phyloP scores from a whole-genome alignment of 169 alveolate species.

The Babesia gibsoni region DNA sequence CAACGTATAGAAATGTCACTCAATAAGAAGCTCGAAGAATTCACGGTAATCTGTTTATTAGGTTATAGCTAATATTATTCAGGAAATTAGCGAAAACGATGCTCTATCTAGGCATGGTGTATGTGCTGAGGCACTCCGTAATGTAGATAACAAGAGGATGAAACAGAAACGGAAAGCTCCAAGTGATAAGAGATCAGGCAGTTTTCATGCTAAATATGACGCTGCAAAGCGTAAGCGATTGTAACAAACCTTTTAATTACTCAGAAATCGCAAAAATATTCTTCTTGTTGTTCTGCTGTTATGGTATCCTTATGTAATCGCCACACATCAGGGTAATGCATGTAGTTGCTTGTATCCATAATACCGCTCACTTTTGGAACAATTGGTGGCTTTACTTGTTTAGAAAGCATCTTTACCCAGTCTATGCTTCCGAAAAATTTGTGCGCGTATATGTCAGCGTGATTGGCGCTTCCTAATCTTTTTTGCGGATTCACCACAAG shows the following conservation, averaged over 20 bases:
- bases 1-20: conserved; percentile 89
- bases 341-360: conserved; percentile 67
- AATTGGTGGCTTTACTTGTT: conserved; percentile 73
- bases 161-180: background rate
- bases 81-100: conserved; percentile 23
- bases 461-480: conserved; percentile 76
- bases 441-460: conserved; percentile 77
- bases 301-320: background rate
- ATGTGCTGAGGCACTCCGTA: conserved; percentile 43
- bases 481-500: conserved; percentile 80
- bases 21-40: conserved; percentile 82
- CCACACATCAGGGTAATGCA: conserved; percentile 61
- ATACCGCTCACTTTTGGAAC: conserved; percentile 68
- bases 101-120: conserved; percentile 28
- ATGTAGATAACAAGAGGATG: conserved; percentile 13
- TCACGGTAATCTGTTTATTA: background rate
- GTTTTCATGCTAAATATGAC: conserved; percentile 25
- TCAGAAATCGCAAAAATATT: conserved; percentile 35
- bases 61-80: background rate
- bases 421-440: conserved; percentile 77
- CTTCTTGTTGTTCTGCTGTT: conserved; percentile 14
- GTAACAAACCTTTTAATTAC: background rate
- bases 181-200: conserved; percentile 10
- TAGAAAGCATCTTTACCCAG: conserved; percentile 70
- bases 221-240: conserved; percentile 29